Evolutionary conservation across 805 yeast species (phyloP).

Genomic region (Teunomyces aglyptinius): DNA sequence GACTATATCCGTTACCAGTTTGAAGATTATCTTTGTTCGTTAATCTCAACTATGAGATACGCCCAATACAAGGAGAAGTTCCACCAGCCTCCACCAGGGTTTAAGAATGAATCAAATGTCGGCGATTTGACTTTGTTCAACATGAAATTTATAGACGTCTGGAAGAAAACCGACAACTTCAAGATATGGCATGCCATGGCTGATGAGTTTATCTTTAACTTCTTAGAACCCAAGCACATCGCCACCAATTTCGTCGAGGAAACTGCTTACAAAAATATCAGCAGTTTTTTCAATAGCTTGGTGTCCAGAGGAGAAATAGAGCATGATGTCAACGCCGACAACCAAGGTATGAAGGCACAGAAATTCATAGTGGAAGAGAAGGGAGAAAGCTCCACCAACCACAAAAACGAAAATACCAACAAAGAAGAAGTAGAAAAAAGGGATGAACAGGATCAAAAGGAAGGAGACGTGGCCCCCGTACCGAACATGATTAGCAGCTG

Average conservation of each 20-base stretch:
- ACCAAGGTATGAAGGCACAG: constrained; percentile 8
- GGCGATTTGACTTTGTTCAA: constrained; percentile 34
- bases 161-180: constrained; percentile 37
- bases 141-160: constrained; percentile 27
- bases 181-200: constrained; percentile 40
- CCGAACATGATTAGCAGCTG: constrained; percentile 4
- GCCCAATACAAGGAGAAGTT: constrained; percentile 50
- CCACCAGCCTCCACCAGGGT: constrained; percentile 42
- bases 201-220: constrained; percentile 45
- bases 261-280: constrained; percentile 15
- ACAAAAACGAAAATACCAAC: neutral
- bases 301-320: constrained; percentile 12
- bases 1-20: constrained; percentile 85
- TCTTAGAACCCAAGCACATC: constrained; percentile 39
- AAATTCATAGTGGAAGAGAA: constrained; percentile 11
- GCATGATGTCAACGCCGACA: neutral
- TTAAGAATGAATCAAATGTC: constrained; percentile 13
- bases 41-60: constrained; percentile 71
- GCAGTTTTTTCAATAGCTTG: constrained; percentile 22
- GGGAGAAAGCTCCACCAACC: constrained; percentile 4
- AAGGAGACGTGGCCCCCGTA: constrained; percentile 4
- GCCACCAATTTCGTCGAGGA: constrained; percentile 20
- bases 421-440: neutral
- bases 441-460: constrained; percentile 1
- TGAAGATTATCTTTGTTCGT: constrained; percentile 83